Percentiles rank a stretch among this genome's conserved stretches.
phyloP scores from a whole-genome alignment of 2,329 filamentous ascomycete species.

The Neoarthrinium moseri region DNA sequence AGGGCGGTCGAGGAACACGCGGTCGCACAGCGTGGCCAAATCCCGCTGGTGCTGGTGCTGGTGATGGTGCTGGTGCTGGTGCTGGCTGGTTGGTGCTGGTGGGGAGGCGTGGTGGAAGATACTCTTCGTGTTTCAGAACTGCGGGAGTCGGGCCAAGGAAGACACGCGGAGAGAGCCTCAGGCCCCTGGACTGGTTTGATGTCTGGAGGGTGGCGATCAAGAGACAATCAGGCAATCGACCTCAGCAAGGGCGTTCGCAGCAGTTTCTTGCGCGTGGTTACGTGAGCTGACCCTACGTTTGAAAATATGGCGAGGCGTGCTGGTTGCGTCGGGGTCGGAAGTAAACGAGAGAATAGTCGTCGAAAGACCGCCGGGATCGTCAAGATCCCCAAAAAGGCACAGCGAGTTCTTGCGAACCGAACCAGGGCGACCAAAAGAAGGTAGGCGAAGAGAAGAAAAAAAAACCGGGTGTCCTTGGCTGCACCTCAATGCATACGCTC shows the following conservation, averaged over 20 bases:
- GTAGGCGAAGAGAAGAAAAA: not conserved
- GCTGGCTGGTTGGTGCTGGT: not conserved
- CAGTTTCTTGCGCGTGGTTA: constrained; percentile 2
- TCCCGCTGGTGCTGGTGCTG: too few species aligned
- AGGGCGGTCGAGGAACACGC: not conserved
- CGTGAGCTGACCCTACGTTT: constrained; percentile 5
- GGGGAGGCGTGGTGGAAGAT: constrained; percentile 19
- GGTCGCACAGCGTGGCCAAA: constrained; percentile 5
- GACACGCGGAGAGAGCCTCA: constrained; percentile 19
- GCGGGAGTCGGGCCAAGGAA: constrained; percentile 22
- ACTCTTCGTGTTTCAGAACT: constrained; percentile 39
- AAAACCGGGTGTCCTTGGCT: not conserved
- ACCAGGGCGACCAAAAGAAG: constrained; percentile 1
- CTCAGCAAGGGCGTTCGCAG: constrained; percentile 16
- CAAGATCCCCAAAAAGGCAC: constrained; percentile 1
- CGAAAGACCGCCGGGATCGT: constrained; percentile 6
- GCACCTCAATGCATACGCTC: constrained; percentile 2
- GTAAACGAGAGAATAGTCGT: constrained; percentile 9
- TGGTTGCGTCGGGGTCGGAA: constrained; percentile 9
- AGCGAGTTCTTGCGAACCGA: not conserved
- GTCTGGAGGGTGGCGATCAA: constrained; percentile 31
- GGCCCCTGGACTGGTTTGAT: constrained; percentile 17
- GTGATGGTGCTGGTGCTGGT: too few species aligned
- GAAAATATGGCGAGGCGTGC: not conserved
- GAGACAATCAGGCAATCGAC: constrained; percentile 31